Conservation (phyloP, 805 yeast genomes). For the Kuraishia ogatae region DNA sequence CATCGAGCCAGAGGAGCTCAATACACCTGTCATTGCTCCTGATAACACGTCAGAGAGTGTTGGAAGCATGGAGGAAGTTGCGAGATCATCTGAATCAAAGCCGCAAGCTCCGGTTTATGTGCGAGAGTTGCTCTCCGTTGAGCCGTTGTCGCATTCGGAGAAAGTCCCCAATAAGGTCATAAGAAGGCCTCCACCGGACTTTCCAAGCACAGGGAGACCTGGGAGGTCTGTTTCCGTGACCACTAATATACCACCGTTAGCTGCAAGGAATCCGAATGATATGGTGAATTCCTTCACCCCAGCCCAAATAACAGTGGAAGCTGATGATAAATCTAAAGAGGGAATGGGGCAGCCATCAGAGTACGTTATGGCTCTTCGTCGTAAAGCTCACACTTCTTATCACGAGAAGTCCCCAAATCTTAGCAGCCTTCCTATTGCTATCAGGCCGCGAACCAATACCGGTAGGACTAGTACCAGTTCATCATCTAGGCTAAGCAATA, state of each 20-base stretch:
- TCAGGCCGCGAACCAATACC: constrained; percentile 32
- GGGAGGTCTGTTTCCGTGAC: constrained; percentile 26
- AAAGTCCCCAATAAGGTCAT: constrained; percentile 2
- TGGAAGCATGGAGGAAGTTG: constrained; percentile 2
- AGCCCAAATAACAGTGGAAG: neutral
- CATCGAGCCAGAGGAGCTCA: constrained; percentile 5
- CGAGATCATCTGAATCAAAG: neutral
- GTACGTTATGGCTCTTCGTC: constrained; percentile 37
- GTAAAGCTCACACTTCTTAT: constrained; percentile 38
- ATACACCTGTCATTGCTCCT: neutral
- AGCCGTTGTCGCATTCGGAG: constrained; percentile 10
- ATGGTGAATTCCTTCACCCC: neutral
- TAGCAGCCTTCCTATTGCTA: constrained; percentile 48
- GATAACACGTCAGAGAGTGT: constrained; percentile 4
- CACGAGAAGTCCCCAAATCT: constrained; percentile 36
- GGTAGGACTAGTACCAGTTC: constrained; percentile 5
- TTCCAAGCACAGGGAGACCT: constrained; percentile 26
- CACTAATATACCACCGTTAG: neutral
- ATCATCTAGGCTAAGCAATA: constrained; percentile 5
- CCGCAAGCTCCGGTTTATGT: constrained; percentile 17
- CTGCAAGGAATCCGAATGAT: neutral
- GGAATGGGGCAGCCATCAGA: constrained; percentile 43
- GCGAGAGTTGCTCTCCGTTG: constrained; percentile 26
- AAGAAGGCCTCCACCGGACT: constrained; percentile 31
- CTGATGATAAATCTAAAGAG: neutral